These are phyloP conservation scores for Martiniozyma abietophila DNA, from an alignment of 805 yeast species.

Conservation along the genomic window DNA sequence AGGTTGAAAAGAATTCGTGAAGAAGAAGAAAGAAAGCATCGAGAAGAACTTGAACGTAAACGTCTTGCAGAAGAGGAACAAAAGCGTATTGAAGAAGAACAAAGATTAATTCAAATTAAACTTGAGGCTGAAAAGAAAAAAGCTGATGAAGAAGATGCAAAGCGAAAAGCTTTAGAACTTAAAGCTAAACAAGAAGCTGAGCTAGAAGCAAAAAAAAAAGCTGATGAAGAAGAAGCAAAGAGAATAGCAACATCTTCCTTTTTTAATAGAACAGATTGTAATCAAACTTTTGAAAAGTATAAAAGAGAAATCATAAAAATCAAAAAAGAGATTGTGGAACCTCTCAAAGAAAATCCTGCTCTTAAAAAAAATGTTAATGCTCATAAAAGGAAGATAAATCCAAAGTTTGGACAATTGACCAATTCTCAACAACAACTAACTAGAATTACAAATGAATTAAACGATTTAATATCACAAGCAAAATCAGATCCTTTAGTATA, in stretches of 20 bases:
- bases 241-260: slow-evolving; percentile 10
- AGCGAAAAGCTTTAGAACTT: slow-evolving; percentile 13
- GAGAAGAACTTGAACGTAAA: slow-evolving; percentile 19
- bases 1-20: slow-evolving; percentile 9
- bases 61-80: slow-evolving; percentile 15
- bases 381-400: slow-evolving; percentile 71
- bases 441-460: slow-evolving; percentile 42
- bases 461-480: slow-evolving; percentile 39
- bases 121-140: slow-evolving; percentile 14
- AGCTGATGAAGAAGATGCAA: slow-evolving; percentile 12
- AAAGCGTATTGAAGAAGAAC: slow-evolving; percentile 14
- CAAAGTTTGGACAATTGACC: slow-evolving; percentile 88
- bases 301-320: slow-evolving; percentile 46
- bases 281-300: slow-evolving; percentile 36
- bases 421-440: slow-evolving; percentile 54
- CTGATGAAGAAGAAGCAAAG: slow-evolving; percentile 17
- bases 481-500: slow-evolving; percentile 42
- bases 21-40: slow-evolving; percentile 15
- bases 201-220: slow-evolving; percentile 10
- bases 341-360: slow-evolving; percentile 32
- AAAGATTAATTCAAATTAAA: slow-evolving; percentile 12
- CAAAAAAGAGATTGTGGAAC: slow-evolving; percentile 48
- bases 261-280: slow-evolving; percentile 30
- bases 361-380: slow-evolving; percentile 46
- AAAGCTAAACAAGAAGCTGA: slow-evolving; percentile 17